phyloP scores from a whole-genome alignment of 306 rosid genomes.

The Citrullus mucosospermus region DNA sequence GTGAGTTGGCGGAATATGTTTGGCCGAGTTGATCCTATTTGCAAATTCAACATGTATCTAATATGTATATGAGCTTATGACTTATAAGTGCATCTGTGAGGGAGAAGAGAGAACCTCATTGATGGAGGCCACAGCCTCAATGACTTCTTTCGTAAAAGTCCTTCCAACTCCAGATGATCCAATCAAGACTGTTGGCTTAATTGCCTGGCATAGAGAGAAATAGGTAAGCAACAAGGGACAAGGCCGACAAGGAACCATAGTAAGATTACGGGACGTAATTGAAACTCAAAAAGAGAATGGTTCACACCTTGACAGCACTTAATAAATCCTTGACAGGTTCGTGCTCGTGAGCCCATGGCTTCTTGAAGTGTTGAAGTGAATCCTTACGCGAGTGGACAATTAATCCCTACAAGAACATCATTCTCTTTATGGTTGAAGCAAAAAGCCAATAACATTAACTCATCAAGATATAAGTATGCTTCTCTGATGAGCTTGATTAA shows the following conservation, averaged over 20 bases:
- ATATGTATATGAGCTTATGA: neutral
- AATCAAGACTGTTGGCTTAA: slow-evolving; percentile 78
- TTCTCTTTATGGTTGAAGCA: neutral
- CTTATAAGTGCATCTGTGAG: neutral
- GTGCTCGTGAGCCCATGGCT: slow-evolving; percentile 97
- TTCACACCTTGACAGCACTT: slow-evolving; percentile 63
- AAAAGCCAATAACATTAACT: neutral
- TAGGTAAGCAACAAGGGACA: neutral
- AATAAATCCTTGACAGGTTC: slow-evolving; percentile 56
- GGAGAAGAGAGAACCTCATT: slow-evolving; percentile 37
- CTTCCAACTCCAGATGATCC: slow-evolving; percentile 84
- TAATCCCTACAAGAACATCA: slow-evolving; percentile 51
- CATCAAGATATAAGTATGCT: neutral
- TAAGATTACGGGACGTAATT: neutral
- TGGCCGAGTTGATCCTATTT: neutral
- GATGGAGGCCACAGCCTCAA: slow-evolving; percentile 52
- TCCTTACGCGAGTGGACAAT: slow-evolving; percentile 71
- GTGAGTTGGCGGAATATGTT: neutral
- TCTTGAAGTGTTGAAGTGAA: slow-evolving; percentile 80
- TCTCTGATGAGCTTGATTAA: neutral
- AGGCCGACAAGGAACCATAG: neutral
- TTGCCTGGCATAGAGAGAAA: slow-evolving; percentile 22
- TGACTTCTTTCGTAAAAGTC: slow-evolving; percentile 76
- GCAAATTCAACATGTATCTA: neutral
- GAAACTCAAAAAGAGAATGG: neutral